Conservation (phyloP, 1,139 yeast genomes). For the Saccharomyces hybrid region DNA sequence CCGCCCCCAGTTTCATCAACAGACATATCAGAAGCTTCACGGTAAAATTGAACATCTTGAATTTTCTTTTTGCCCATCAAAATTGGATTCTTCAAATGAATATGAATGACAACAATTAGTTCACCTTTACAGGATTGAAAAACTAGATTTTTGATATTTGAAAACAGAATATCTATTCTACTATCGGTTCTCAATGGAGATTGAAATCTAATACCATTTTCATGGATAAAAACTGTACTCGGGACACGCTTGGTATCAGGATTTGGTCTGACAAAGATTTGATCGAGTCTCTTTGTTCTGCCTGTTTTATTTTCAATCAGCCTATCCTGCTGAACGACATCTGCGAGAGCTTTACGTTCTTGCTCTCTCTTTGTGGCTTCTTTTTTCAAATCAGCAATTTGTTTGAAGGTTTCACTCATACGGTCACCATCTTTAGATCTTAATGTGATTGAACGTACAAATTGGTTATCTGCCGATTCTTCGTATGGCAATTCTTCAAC, state of each 20-base stretch:
- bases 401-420: constrained; percentile 84
- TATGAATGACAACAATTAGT: constrained; percentile 83
- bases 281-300: constrained; percentile 79
- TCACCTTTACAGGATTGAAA: constrained; percentile 97
- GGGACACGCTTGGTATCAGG: constrained; percentile 95
- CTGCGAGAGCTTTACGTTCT: constrained; percentile 88
- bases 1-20: constrained; percentile 97
- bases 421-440: constrained; percentile 89
- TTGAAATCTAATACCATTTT: constrained; percentile 92
- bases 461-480: constrained; percentile 76
- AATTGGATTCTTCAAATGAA: constrained; percentile 86
- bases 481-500: constrained; percentile 85
- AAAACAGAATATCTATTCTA: constrained; percentile 77
- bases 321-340: constrained; percentile 88
- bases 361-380: constrained; percentile 86
- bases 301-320: constrained; percentile 72
- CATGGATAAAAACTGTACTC: constrained; percentile 86
- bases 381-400: constrained; percentile 86
- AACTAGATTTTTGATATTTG: constrained; percentile 85
- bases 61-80: constrained; percentile 96
- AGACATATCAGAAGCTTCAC: constrained; percentile 95
- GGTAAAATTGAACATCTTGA: constrained; percentile 88
- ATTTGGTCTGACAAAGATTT: constrained; percentile 87
- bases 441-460: constrained; percentile 78
- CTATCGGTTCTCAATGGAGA: constrained; percentile 78